These are phyloP conservation scores for Boletales sp. DNA, from an alignment of 768 basidiomycete species.

Conservation along the genomic window DNA sequence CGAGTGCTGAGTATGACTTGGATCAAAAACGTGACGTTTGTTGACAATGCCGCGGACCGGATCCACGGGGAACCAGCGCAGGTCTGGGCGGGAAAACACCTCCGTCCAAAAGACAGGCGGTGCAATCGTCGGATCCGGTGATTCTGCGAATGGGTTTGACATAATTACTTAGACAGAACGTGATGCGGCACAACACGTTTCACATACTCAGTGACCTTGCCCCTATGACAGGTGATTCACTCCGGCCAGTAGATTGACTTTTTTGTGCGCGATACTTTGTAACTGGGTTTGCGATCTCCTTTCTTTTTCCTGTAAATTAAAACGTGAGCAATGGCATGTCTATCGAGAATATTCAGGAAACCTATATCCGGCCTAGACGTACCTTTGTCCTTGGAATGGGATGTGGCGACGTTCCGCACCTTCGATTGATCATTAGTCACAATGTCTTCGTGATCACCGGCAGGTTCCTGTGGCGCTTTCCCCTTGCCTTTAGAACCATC, in stretches of 20 bases:
- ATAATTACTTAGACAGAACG: conserved; percentile 20
- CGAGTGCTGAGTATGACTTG: conserved; percentile 37
- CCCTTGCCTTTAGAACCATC: conserved; percentile 37
- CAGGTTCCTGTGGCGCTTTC: conserved; percentile 21
- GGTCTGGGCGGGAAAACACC: conserved; percentile 90
- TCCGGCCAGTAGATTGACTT: conserved; percentile 43
- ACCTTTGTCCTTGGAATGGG: conserved; percentile 32
- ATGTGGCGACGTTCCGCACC: conserved; percentile 35
- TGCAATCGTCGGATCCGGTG: conserved; percentile 51
- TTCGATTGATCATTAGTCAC: conserved; percentile 37
- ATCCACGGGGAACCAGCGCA: conserved; percentile 90
- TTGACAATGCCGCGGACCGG: conserved; percentile 79
- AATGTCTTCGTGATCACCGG: conserved; percentile 18
- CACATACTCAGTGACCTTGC: conserved; percentile 18
- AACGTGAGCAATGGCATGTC: conserved; percentile 8
- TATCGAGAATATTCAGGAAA: conserved; percentile 1
- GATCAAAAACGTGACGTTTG: conserved; percentile 78
- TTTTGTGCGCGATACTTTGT: conserved; percentile 58
- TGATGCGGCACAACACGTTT: conserved; percentile 1
- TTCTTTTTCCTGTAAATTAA: conserved; percentile 47
- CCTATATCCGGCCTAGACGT: conserved; percentile 16
- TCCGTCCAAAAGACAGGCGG: conserved; percentile 97
- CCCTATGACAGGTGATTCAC: conserved; percentile 25
- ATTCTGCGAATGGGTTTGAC: conserved; percentile 21
- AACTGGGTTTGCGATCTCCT: conserved; percentile 51